Base-by-base conservation (phyloP, 768 basidiomycete genomes). In the Xerocomus potaroensis region DNA sequence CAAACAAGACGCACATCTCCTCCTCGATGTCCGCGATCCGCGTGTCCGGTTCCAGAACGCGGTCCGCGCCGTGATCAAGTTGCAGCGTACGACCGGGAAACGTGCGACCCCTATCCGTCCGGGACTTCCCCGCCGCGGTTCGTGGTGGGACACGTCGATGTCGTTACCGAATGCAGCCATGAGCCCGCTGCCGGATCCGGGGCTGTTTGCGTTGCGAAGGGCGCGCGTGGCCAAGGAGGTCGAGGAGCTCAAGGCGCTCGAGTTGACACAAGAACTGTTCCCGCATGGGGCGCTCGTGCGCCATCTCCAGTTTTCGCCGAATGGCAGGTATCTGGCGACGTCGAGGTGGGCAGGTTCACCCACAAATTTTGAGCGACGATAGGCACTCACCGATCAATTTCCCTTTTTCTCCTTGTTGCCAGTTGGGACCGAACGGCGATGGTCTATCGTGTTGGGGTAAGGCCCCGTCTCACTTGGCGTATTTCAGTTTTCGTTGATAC, bases 221-320 rank as follows among this genome's bases (percentile, higher is more conserved):
- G 64, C 69, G 29, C 63, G 77, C 19, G 62, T 77, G 21, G 55
- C 69, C 16, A 54, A 60, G 15, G 59, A 72, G 26, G 62, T 73
- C 12, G 69, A 74, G 10, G 68, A 68, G 39, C 57, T 79, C 30
- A 70, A 67, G 53, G 59, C 47, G 38, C 59, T 79, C 43, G 56
- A 61, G 26, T 48, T 66, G 33, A 61, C 63, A 7, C 70, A 77
- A 45, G 71, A 70, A 36, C 47, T 75, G 7, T 59, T 56, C 18
- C 66, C 69, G 3, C 77, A 79, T 41, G 59, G 61, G 19, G 78
- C 77, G 9, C 69, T 78, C 22, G 78, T 79, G 29, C 58, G 77
- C n/a, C 76, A 79, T 42, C 48, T 80, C 27, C 72, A 79, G 51
- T 79, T 79, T 62, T 79, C 78, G 15, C 78, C 77, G 5, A 72